Conservation (phyloP, 202 grass and related monocot species). For the Saccharum hybrid region DNA sequence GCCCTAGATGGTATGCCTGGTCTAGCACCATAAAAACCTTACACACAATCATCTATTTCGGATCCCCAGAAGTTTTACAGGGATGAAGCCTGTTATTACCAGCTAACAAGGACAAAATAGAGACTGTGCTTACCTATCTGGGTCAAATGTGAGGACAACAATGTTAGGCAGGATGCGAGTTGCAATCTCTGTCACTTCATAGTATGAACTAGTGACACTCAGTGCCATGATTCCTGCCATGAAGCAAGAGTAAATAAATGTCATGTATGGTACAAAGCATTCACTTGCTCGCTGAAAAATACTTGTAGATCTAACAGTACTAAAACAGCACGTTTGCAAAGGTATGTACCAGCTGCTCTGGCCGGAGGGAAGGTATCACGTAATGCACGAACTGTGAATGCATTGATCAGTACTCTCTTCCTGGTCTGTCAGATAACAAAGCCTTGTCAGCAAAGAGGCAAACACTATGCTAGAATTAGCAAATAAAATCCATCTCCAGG, state of each 20-base stretch:
- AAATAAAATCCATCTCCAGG: slow-evolving; percentile 42
- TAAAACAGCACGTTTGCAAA: slow-evolving; percentile 45
- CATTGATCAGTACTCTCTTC: slow-evolving; percentile 96
- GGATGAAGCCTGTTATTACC: neutral
- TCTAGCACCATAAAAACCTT: slow-evolving; percentile 13
- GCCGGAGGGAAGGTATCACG: slow-evolving; percentile 96
- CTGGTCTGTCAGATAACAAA: slow-evolving; percentile 72
- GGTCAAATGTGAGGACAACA: slow-evolving; percentile 91
- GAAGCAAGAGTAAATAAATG: slow-evolving; percentile 31
- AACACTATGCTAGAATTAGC: slow-evolving; percentile 42
- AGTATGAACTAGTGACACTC: slow-evolving; percentile 92
- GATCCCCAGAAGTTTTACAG: slow-evolving; percentile 8
- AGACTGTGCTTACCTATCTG: slow-evolving; percentile 69
- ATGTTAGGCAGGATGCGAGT: slow-evolving; percentile 93
- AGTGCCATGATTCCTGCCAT: slow-evolving; percentile 96
- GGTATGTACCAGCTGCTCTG: slow-evolving; percentile 84
- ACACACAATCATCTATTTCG: neutral
- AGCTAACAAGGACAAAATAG: slow-evolving; percentile 29
- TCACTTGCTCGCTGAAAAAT: slow-evolving; percentile 22
- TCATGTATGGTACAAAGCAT: slow-evolving; percentile 30
- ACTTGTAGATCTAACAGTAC: neutral
- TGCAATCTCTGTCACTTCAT: slow-evolving; percentile 97
- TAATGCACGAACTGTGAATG: slow-evolving; percentile 96
- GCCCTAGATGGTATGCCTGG: neutral
- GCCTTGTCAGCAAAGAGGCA: slow-evolving; percentile 39